These are phyloP conservation scores for Echium plantagineum DNA, from an alignment of 257 asterid genomes.

Conservation along the genomic window DNA sequence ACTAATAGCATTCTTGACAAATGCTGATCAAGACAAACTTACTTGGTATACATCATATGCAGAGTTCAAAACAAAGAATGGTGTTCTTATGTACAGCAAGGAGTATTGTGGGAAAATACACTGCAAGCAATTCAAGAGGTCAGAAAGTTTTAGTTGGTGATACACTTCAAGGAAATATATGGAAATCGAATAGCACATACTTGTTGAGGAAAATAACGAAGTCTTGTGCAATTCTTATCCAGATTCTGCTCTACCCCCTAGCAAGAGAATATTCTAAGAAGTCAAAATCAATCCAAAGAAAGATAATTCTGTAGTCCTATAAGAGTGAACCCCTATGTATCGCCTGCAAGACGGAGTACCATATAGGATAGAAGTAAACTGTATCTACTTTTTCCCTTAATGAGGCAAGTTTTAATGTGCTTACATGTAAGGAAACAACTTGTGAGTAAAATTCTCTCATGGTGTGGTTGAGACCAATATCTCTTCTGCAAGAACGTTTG, in stretches of 20 bases:
- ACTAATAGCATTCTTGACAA: not conserved
- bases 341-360: not conserved
- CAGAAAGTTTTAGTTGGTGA: slow-evolving; percentile 4
- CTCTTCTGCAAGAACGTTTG: slow-evolving; percentile 50
- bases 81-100: slow-evolving; percentile 56
- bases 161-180: slow-evolving; percentile 3
- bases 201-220: slow-evolving; percentile 33
- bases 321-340: no score
- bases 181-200: slow-evolving; percentile 21
- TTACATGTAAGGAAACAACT: slow-evolving; percentile 62
- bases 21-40: slow-evolving; percentile 20
- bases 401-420: not conserved
- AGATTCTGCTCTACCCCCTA: slow-evolving; percentile 66
- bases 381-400: no score
- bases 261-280: not conserved
- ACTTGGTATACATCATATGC: slow-evolving; percentile 92
- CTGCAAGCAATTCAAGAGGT: slow-evolving; percentile 31
- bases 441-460: slow-evolving; percentile 54
- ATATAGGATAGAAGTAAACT: no score
- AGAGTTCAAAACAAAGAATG: slow-evolving; percentile 75
- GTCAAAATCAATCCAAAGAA: not conserved
- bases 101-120: slow-evolving; percentile 92
- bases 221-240: slow-evolving; percentile 54
- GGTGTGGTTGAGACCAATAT: slow-evolving; percentile 55
- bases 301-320: not conserved